A percentile compares a stretch with the other conserved stretches of the same genome.
These are phyloP conservation scores for Gnomoniopsis smithogilvyi DNA, from an alignment of 2,329 filamentous ascomycete species.

Conservation along the genomic window DNA sequence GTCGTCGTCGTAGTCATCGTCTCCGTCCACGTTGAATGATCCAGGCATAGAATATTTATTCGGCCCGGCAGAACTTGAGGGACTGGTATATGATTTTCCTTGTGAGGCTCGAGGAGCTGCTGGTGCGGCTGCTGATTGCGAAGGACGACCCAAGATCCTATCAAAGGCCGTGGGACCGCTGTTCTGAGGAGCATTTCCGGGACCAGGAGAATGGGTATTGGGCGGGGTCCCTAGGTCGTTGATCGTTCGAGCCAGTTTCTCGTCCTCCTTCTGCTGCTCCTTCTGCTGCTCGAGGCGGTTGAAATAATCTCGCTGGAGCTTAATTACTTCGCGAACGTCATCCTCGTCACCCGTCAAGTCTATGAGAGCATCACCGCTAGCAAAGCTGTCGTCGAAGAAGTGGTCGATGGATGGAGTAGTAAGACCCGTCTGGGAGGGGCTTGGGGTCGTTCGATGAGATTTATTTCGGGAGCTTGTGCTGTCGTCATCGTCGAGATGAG, in stretches of 20 bases:
- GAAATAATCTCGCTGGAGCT: slow-evolving; percentile 31
- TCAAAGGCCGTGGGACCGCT: slow-evolving; percentile 21
- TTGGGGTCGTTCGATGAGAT: slow-evolving; percentile 20
- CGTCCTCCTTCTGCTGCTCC: slow-evolving; percentile 32
- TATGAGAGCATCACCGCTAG: slow-evolving; percentile 28
- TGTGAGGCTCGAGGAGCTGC: neutral
- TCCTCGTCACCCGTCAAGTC: slow-evolving; percentile 40
- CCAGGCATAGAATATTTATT: neutral
- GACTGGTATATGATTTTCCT: neutral
- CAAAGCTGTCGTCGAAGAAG: slow-evolving; percentile 13
- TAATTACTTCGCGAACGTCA: slow-evolving; percentile 21
- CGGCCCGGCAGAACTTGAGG: slow-evolving; percentile 3
- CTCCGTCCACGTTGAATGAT: neutral
- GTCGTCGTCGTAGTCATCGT: neutral
- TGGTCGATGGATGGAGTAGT: slow-evolving; percentile 10
- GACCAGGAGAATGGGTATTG: neutral
- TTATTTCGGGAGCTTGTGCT: slow-evolving; percentile 7
- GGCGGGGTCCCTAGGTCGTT: slow-evolving; percentile 1
- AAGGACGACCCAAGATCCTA: slow-evolving; percentile 17
- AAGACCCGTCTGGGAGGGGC: slow-evolving; percentile 12
- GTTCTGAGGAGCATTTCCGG: neutral
- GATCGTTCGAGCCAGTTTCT: slow-evolving; percentile 26
- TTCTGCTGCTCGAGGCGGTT: slow-evolving; percentile 34
- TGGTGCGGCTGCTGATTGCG: neutral
- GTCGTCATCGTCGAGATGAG: slow-evolving; percentile 14